Conservation (phyloP, 2,329 filamentous ascomycete genomes). For the Orbilia quercus region DNA sequence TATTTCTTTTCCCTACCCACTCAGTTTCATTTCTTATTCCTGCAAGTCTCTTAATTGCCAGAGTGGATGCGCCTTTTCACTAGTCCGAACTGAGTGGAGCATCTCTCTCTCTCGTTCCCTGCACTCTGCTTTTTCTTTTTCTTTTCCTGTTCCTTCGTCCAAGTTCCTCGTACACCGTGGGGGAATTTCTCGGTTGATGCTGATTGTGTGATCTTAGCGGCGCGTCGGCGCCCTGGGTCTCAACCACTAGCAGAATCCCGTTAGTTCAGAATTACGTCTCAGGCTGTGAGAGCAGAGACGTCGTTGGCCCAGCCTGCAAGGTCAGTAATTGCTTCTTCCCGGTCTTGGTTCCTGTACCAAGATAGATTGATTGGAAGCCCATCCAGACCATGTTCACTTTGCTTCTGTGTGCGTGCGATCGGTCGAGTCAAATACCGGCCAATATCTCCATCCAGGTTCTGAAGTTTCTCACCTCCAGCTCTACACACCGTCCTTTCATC, state of each 20-base stretch:
- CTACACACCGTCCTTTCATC: slow-evolving; percentile 53
- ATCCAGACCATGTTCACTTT: slow-evolving; percentile 46
- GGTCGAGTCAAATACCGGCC: slow-evolving; percentile 56
- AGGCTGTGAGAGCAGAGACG: slow-evolving; percentile 52
- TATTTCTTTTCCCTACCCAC: slow-evolving; percentile 24
- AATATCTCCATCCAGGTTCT: slow-evolving; percentile 54
- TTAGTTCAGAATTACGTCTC: slow-evolving; percentile 53
- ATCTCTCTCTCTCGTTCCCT: too few relatives aligned
- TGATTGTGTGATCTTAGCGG: slow-evolving; percentile 57
- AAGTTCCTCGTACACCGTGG: slow-evolving; percentile 55
- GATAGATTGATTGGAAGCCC: slow-evolving; percentile 51
- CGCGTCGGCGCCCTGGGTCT: slow-evolving; percentile 54
- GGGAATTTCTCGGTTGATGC: slow-evolving; percentile 56
- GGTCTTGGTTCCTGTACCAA: slow-evolving; percentile 47
- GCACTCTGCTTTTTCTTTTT: slow-evolving; percentile 23
- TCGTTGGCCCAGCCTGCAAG: slow-evolving; percentile 52
- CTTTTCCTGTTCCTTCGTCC: slow-evolving; percentile 12
- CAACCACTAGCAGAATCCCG: slow-evolving; percentile 55
- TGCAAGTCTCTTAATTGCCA: slow-evolving; percentile 52
- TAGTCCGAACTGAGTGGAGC: slow-evolving; percentile 48
- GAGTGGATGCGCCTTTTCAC: slow-evolving; percentile 51
- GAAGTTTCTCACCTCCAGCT: slow-evolving; percentile 54
- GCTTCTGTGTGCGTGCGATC: slow-evolving; percentile 41
- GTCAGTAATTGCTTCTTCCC: slow-evolving; percentile 46
- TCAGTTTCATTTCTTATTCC: slow-evolving; percentile 56